Conservation (phyloP, 2,329 filamentous ascomycete species). For the Phialophora verrucosa region DNA sequence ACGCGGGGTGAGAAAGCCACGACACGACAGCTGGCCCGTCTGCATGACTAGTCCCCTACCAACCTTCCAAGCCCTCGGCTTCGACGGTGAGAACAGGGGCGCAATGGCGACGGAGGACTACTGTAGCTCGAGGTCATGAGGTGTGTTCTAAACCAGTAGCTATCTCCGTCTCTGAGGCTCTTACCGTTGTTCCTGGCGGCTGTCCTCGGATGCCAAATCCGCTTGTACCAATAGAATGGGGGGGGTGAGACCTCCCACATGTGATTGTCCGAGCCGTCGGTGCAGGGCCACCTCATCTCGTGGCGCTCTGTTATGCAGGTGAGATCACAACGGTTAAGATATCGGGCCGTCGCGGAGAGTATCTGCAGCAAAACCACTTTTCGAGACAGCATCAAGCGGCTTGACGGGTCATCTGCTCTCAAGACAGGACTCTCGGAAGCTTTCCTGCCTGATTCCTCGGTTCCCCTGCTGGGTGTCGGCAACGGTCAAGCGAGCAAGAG, state of each 20-base stretch:
- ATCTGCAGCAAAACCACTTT: background rate
- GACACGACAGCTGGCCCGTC: too few species aligned
- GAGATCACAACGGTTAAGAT: background rate
- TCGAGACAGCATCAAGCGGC: background rate
- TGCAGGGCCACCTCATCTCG: background rate
- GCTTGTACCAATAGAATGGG: background rate
- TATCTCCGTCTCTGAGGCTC: background rate
- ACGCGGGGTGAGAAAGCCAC: constrained; percentile 10
- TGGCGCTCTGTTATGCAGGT: background rate
- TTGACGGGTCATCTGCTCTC: background rate
- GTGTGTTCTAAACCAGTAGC: background rate
- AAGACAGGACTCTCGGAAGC: background rate
- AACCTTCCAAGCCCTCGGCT: background rate
- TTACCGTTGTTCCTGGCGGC: constrained; percentile 12
- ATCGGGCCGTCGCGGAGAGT: background rate
- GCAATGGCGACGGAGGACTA: background rate
- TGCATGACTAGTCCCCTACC: background rate
- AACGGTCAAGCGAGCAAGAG: background rate
- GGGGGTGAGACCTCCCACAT: background rate
- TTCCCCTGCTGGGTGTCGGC: background rate
- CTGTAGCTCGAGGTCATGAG: constrained; percentile 12
- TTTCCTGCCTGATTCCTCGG: background rate
- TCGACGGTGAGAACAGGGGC: background rate
- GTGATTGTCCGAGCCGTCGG: background rate
- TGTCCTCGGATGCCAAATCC: constrained; percentile 10